phyloP scores from a whole-genome alignment of 495 filamentous ascomycete genomes.

The Copromyces sp. region DNA sequence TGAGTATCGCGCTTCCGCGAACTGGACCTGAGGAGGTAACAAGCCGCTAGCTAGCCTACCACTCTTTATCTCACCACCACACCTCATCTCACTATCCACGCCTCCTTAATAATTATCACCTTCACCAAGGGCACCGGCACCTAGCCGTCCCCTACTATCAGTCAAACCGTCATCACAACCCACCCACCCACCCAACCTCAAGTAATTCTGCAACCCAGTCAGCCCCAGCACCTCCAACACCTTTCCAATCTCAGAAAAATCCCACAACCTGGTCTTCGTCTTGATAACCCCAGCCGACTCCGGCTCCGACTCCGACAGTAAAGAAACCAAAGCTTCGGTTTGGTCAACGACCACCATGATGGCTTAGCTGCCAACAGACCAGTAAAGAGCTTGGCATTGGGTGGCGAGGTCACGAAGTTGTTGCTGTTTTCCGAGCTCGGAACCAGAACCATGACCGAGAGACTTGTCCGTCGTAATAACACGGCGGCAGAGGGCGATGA shows the following conservation, averaged over 20 bases:
- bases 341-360: background rate
- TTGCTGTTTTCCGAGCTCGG: background rate
- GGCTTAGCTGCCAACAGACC: background rate
- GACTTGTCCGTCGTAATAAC: background rate
- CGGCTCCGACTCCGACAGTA: too few relatives aligned
- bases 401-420: background rate
- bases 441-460: too few relatives aligned
- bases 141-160: too few relatives aligned
- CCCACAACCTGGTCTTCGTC: too few relatives aligned
- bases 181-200: background rate
- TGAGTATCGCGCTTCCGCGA: background rate
- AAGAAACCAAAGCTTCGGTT: background rate
- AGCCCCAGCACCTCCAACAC: background rate
- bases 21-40: background rate
- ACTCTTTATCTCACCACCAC: too few relatives aligned
- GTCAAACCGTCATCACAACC: too few relatives aligned
- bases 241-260: background rate
- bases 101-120: background rate
- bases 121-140: background rate
- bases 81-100: background rate
- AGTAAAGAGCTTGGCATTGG: background rate
- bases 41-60: background rate
- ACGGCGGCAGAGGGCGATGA: background rate
- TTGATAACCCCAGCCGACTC: background rate
- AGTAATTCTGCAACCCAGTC: background rate